A percentile compares a stretch with the other conserved stretches of the same genome.
These are phyloP conservation scores for Coniochaeta ligniaria DNA, from an alignment of 2,329 filamentous ascomycete genomes.

Conservation along the genomic window DNA sequence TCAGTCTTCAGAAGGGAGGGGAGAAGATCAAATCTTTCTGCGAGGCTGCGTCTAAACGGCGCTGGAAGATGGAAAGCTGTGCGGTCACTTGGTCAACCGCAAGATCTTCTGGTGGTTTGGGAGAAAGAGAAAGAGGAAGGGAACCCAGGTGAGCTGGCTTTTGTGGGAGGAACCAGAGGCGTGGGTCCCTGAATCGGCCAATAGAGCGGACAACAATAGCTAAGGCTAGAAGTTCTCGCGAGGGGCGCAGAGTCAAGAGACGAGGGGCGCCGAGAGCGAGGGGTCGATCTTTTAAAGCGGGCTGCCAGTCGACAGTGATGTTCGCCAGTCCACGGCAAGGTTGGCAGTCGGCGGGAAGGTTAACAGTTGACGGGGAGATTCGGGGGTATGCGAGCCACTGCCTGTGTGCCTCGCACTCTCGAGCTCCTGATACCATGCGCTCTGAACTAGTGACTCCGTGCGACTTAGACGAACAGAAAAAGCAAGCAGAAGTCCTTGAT, in stretches of 20 bases:
- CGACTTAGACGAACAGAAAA: too few relatives aligned
- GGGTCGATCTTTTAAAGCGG: neutral
- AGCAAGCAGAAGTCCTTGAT: too few relatives aligned
- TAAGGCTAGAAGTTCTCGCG: neutral
- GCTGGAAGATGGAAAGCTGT: too few relatives aligned
- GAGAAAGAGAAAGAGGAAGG: neutral
- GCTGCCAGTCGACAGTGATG: neutral
- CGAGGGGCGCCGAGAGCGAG: neutral
- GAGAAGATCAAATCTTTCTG: too few relatives aligned
- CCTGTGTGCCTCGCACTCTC: neutral
- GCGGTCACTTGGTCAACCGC: too few relatives aligned
- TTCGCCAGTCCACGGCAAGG: neutral
- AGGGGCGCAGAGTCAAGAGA: neutral
- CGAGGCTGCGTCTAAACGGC: too few relatives aligned
- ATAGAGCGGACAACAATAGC: neutral
- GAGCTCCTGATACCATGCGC: too few relatives aligned
- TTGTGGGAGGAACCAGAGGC: neutral
- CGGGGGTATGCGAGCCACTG: neutral
- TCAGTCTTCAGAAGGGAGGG: too few relatives aligned
- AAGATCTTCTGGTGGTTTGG: too few relatives aligned
- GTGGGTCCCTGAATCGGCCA: neutral
- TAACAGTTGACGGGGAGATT: neutral
- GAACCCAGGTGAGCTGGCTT: neutral
- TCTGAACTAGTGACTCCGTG: too few relatives aligned
- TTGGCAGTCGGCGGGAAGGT: neutral